phyloP scores from a whole-genome alignment of 139 green algal species.

The Ettlia oleoabundans region DNA sequence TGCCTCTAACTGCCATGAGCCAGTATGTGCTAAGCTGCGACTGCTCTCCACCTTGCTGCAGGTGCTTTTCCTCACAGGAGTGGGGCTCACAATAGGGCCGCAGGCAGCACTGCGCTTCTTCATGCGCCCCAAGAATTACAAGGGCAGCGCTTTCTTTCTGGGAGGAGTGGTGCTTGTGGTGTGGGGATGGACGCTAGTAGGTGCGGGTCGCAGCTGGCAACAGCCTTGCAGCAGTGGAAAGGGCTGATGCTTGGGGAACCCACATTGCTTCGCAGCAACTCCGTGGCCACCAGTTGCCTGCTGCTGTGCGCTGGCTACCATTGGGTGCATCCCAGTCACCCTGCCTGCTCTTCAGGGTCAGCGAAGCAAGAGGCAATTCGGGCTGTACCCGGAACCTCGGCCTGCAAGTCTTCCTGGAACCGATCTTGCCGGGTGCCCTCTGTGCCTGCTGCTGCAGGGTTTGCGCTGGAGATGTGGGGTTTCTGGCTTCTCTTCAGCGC shows the following conservation, averaged over 20 bases:
- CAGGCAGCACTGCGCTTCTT: conserved; percentile 90
- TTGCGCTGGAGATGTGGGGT: conserved; percentile 90
- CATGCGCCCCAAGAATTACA: conserved; percentile 83
- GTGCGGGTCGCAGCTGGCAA: conserved; percentile 19
- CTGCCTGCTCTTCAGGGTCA: too few relatives aligned
- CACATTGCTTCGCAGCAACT: too few relatives aligned
- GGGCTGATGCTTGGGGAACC: too few relatives aligned
- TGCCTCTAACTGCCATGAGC: neutral
- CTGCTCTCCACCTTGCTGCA: conserved; percentile 53
- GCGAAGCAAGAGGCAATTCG: too few relatives aligned
- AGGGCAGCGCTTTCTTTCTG: conserved; percentile 89
- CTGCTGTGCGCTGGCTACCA: too few relatives aligned
- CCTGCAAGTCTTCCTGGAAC: too few relatives aligned
- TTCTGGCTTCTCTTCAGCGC: conserved; percentile 95
- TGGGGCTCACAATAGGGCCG: conserved; percentile 91
- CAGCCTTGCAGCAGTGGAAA: neutral
- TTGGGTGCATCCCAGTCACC: too few relatives aligned
- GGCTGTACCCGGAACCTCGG: too few relatives aligned
- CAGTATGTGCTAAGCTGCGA: neutral
- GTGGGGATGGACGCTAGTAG: conserved; percentile 86
- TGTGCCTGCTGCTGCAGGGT: conserved; percentile 29
- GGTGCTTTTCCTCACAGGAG: conserved; percentile 91
- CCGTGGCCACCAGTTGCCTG: too few relatives aligned
- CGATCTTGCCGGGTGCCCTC: neutral
- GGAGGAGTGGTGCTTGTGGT: conserved; percentile 85